phyloP scores from a whole-genome alignment of 2,329 filamentous ascomycete genomes.

The Rachicladosporium sp. region DNA sequence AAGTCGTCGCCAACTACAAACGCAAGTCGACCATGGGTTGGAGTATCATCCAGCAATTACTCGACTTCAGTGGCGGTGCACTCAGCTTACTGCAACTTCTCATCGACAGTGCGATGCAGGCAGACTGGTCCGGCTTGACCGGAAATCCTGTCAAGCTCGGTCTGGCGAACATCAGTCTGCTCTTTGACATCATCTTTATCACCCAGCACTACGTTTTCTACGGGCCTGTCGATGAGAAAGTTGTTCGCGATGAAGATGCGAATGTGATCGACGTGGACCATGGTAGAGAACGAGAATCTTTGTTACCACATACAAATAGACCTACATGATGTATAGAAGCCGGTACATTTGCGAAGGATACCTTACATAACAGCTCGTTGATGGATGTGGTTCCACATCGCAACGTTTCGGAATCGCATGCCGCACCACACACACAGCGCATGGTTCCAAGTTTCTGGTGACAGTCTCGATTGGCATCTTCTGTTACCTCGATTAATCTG shows the following conservation, averaged over 20 bases:
- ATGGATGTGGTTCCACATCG: too few relatives aligned
- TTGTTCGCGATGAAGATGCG: background rate
- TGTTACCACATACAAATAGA: too few relatives aligned
- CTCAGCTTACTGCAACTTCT: slow-evolving; percentile 70
- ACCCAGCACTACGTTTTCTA: slow-evolving; percentile 82
- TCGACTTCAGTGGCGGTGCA: slow-evolving; percentile 71
- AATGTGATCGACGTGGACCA: too few relatives aligned
- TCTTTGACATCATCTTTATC: slow-evolving; percentile 81
- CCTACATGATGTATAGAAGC: too few relatives aligned
- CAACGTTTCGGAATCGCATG: too few relatives aligned
- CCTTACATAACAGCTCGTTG: too few relatives aligned
- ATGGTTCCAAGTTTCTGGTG: too few relatives aligned
- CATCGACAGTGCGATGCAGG: slow-evolving; percentile 72
- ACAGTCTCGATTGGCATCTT: too few relatives aligned
- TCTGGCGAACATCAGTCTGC: slow-evolving; percentile 70
- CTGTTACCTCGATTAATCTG: too few relatives aligned
- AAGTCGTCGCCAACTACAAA: slow-evolving; percentile 69
- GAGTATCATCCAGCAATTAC: slow-evolving; percentile 55
- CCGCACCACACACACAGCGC: too few relatives aligned
- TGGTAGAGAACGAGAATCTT: too few relatives aligned
- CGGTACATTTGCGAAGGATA: too few relatives aligned
- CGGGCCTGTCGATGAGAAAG: slow-evolving; percentile 16
- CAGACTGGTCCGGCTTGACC: slow-evolving; percentile 79
- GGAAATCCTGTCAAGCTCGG: slow-evolving; percentile 88
- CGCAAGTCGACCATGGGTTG: slow-evolving; percentile 79